A percentile compares a stretch with the other conserved stretches of the same genome.
Conservation (phyloP, 2,329 filamentous ascomycete genomes). For the Aureobasidium sp. region DNA sequence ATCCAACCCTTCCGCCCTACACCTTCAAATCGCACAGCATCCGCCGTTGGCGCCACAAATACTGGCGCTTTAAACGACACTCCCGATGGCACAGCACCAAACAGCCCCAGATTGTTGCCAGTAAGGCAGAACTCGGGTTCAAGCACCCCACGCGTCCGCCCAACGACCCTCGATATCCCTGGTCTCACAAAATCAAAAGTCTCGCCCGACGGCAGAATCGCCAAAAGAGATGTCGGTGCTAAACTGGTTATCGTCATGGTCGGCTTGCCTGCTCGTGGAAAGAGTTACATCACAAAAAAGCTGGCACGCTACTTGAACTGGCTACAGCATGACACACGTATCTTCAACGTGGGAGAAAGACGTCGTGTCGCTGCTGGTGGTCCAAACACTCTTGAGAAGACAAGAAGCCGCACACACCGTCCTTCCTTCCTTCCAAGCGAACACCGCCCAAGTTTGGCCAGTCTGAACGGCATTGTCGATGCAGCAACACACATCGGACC, state of each 20-base stretch:
- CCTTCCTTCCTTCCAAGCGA: conserved; percentile 16
- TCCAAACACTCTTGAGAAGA: conserved; percentile 28
- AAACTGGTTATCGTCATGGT: conserved; percentile 99
- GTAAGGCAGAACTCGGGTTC: conserved; percentile 66
- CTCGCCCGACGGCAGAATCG: conserved; percentile 90
- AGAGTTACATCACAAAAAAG: conserved; percentile 99
- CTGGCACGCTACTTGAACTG: conserved; percentile 90
- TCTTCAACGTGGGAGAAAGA: conserved; percentile 96
- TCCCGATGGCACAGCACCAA: conserved; percentile 54
- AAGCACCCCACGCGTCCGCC: conserved; percentile 74
- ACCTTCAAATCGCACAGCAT: conserved; percentile 9
- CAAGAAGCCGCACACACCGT: conserved; percentile 21
- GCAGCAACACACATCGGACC: conserved; percentile 21
- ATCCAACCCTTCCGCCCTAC: conserved; percentile 4
- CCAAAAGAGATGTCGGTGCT: conserved; percentile 85
- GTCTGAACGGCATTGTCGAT: conserved; percentile 20
- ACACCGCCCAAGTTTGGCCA: conserved; percentile 21
- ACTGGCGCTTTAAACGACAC: conserved; percentile 53
- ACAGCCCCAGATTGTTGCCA: conserved; percentile 54
- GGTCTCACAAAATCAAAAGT: conserved; percentile 92
- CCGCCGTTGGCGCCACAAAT: background rate
- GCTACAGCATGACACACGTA: conserved; percentile 91
- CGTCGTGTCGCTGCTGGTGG: conserved; percentile 70
- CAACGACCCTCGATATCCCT: conserved; percentile 93
- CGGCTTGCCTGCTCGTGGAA: conserved; percentile 85